Conservation (phyloP, 1,284 basidiomycete genomes). For the Laetiporus sulphureus region DNA sequence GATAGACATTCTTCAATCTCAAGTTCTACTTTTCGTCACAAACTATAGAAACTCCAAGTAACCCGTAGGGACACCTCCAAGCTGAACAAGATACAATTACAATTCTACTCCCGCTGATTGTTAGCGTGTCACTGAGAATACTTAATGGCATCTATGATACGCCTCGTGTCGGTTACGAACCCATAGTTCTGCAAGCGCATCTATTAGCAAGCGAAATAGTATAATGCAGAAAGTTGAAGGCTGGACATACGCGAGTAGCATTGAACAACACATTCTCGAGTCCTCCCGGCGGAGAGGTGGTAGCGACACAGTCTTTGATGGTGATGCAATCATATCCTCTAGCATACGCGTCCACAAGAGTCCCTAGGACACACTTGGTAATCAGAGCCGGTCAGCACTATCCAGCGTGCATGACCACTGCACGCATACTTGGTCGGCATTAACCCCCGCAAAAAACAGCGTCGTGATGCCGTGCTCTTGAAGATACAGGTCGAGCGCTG, state of each 20-base stretch:
- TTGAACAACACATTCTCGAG: slow-evolving; percentile 56
- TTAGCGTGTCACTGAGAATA: background rate
- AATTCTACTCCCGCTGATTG: too few species aligned
- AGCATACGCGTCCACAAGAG: slow-evolving; percentile 56
- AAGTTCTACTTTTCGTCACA: too few species aligned
- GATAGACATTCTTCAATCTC: too few species aligned
- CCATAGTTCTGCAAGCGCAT: slow-evolving; percentile 41
- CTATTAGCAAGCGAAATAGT: background rate
- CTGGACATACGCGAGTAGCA: slow-evolving; percentile 39
- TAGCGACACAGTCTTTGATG: slow-evolving; percentile 52
- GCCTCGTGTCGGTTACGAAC: slow-evolving; percentile 46
- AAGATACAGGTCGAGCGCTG: slow-evolving; percentile 52
- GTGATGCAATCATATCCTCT: slow-evolving; percentile 57
- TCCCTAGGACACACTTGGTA: slow-evolving; percentile 58
- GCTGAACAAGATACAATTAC: too few species aligned
- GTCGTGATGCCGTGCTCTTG: slow-evolving; percentile 57
- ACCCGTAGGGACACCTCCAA: too few species aligned
- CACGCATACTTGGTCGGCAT: slow-evolving; percentile 52
- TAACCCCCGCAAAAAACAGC: slow-evolving; percentile 59
- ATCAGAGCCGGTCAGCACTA: background rate
- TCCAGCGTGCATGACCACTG: background rate
- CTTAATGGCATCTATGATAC: slow-evolving; percentile 13
- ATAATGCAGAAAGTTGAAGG: background rate
- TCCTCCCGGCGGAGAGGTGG: slow-evolving; percentile 54
- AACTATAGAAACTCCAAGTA: too few species aligned